Conservation (phyloP, 2,329 filamentous ascomycete genomes). For the Sporothrix brunneoviolacea region DNA sequence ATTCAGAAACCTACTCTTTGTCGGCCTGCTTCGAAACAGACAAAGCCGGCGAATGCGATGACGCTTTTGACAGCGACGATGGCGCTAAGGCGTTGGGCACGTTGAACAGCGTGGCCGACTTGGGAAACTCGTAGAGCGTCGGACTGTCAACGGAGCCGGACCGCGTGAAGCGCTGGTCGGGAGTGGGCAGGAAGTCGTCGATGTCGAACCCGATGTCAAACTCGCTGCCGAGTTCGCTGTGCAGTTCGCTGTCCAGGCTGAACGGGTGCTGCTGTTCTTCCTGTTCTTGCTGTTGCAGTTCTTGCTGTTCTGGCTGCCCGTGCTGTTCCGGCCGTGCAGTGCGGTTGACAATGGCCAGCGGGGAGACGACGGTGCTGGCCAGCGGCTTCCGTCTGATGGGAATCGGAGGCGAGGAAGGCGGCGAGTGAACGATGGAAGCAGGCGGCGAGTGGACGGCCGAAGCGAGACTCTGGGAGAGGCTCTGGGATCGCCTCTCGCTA, state of each 20-base stretch:
- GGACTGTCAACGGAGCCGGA: constrained; percentile 53
- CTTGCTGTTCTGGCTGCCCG: neutral
- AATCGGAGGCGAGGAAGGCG: too few relatives aligned
- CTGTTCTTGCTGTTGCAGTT: neutral
- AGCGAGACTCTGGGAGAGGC: constrained; percentile 3
- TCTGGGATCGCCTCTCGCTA: constrained; percentile 11
- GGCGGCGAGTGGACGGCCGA: neutral
- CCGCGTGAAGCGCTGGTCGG: constrained; percentile 49
- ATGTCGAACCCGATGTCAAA: neutral
- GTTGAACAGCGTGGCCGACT: neutral
- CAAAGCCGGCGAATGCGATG: constrained; percentile 3
- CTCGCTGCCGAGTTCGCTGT: neutral
- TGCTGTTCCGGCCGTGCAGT: neutral
- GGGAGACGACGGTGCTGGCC: constrained; percentile 32
- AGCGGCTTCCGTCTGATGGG: constrained; percentile 55
- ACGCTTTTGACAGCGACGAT: constrained; percentile 13
- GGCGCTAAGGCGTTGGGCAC: neutral
- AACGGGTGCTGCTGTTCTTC: neutral
- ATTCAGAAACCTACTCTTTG: neutral
- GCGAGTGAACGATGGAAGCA: neutral
- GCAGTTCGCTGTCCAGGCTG: constrained; percentile 1
- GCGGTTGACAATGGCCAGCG: neutral
- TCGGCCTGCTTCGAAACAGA: constrained; percentile 4
- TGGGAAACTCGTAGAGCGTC: constrained; percentile 54
- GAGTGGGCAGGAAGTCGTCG: constrained; percentile 35